Conservation (phyloP, 2,329 filamentous ascomycete species). For the Ophiostoma ulmi region DNA sequence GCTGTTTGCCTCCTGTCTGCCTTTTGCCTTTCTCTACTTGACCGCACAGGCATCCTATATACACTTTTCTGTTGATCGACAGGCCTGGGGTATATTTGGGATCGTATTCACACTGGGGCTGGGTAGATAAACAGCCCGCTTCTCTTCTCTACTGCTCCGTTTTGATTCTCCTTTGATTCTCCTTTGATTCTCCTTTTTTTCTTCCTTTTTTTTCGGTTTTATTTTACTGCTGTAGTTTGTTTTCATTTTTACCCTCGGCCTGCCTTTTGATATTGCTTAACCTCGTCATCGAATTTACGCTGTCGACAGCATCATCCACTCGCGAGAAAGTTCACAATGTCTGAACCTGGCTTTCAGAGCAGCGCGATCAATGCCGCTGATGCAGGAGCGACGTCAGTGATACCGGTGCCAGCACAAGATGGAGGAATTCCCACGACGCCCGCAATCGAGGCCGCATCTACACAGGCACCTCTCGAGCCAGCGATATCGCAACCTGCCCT, state of each 20-base stretch:
- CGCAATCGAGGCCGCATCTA: too few species aligned
- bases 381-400: too few species aligned
- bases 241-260: background rate
- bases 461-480: too few species aligned
- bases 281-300: background rate
- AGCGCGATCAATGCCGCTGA: background rate
- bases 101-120: slow-evolving; percentile 1
- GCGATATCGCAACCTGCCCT: too few species aligned
- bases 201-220: background rate
- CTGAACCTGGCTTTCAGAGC: background rate
- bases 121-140: background rate
- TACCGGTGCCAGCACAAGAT: too few species aligned
- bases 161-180: background rate
- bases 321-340: background rate
- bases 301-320: background rate
- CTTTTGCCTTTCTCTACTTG: background rate
- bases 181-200: background rate
- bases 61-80: background rate
- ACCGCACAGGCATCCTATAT: background rate
- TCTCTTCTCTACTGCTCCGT: background rate
- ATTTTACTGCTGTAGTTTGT: too few species aligned
- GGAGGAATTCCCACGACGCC: too few species aligned
- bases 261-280: background rate
- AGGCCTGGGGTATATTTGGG: background rate
- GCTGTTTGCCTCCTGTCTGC: background rate